Evolutionary conservation across 2,329 filamentous ascomycete species (phyloP).

Genomic region (Dothistroma septosporum): DNA sequence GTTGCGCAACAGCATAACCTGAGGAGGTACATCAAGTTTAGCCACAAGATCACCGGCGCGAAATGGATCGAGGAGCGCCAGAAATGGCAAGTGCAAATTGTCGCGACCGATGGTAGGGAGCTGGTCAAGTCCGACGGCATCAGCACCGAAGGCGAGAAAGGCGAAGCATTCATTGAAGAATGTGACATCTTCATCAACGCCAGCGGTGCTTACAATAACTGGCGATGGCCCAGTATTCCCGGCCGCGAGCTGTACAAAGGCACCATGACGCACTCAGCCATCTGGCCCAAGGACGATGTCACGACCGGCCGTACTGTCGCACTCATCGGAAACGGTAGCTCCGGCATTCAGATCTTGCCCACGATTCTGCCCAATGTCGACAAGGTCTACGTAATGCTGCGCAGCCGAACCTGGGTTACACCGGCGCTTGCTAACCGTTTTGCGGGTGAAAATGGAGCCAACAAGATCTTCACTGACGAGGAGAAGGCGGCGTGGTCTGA

Average conservation of each 20-base stretch:
- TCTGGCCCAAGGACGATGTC: constrained; percentile 33
- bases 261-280: constrained; percentile 35
- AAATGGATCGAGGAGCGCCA: constrained; percentile 9
- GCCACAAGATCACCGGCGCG: constrained; percentile 9
- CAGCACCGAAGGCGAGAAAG: background rate
- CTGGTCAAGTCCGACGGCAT: constrained; percentile 1
- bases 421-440: constrained; percentile 53
- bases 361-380: constrained; percentile 45
- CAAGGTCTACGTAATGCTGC: constrained; percentile 59
- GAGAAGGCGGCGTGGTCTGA: constrained; percentile 36
- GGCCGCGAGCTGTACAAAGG: constrained; percentile 36
- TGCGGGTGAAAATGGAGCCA: constrained; percentile 47
- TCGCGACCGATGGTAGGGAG: background rate
- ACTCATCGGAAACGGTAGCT: constrained; percentile 40
- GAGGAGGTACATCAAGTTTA: constrained; percentile 35
- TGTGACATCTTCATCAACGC: constrained; percentile 13
- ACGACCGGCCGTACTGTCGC: constrained; percentile 35
- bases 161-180: background rate
- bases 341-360: constrained; percentile 39
- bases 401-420: constrained; percentile 63
- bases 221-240: constrained; percentile 31
- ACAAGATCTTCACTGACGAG: constrained; percentile 34
- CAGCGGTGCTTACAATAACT: constrained; percentile 9
- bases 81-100: constrained; percentile 11
- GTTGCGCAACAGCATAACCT: constrained; percentile 38